Conservation (phyloP, 768 basidiomycete species). For the Auricularia sp. region DNA sequence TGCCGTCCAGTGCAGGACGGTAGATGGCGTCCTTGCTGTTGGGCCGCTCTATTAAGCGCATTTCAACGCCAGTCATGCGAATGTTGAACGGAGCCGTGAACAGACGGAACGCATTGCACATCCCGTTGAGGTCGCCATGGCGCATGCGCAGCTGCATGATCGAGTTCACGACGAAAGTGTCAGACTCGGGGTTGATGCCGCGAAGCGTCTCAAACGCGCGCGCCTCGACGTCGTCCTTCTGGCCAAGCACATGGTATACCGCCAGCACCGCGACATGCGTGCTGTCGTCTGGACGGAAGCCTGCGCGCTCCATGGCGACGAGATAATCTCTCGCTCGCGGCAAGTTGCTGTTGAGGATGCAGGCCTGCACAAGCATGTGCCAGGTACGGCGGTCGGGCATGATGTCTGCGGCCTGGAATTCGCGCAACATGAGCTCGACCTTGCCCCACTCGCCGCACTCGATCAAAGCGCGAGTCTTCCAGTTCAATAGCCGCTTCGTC, state of each 20-base stretch:
- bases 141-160: conserved; percentile 49
- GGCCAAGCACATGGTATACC: conserved; percentile 51
- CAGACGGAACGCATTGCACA: not conserved
- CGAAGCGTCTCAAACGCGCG: conserved; percentile 40
- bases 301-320: conserved; percentile 46
- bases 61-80: conserved; percentile 3
- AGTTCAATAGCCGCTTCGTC: conserved; percentile 55
- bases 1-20: conserved; percentile 2
- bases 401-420: conserved; percentile 39
- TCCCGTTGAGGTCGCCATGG: not conserved
- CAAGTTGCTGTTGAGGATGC: conserved; percentile 61
- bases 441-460: conserved; percentile 41
- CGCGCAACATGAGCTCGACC: conserved; percentile 37
- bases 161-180: conserved; percentile 56
- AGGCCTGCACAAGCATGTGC: conserved; percentile 56
- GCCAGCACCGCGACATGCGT: conserved; percentile 53
- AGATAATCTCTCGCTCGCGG: conserved; percentile 43
- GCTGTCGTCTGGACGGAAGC: conserved; percentile 41
- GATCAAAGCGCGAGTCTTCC: conserved; percentile 52
- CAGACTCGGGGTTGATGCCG: conserved; percentile 28
- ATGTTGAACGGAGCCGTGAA: conserved; percentile 2
- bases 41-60: not conserved
- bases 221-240: conserved; percentile 43
- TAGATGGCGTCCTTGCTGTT: not conserved
- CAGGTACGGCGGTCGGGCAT: conserved; percentile 53